Conservation (phyloP, 2,329 filamentous ascomycete species). For the Albophoma yamanashiensis region DNA sequence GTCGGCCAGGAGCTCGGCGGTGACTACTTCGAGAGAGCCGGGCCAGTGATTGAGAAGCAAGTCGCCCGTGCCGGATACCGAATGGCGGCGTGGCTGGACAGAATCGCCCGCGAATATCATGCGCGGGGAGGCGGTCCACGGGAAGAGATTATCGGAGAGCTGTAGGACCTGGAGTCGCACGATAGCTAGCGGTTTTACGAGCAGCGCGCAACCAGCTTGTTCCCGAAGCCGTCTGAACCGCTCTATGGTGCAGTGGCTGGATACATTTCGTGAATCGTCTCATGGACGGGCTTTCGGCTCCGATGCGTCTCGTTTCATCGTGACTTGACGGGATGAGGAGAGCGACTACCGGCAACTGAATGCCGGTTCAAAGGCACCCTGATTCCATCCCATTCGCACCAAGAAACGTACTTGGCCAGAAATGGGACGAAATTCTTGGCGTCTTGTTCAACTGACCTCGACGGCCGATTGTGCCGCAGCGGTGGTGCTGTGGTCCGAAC, state of each 20-base stretch:
- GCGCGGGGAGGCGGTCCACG: slow-evolving; percentile 12
- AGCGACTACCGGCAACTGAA: background rate
- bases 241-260: background rate
- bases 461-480: background rate
- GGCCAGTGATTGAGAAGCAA: slow-evolving; percentile 53
- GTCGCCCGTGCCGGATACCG: slow-evolving; percentile 60
- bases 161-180: slow-evolving; percentile 10
- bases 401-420: background rate
- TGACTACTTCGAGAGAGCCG: slow-evolving; percentile 52
- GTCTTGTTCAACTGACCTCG: background rate
- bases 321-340: background rate
- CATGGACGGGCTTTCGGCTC: background rate
- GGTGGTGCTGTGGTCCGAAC: background rate
- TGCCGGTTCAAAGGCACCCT: background rate
- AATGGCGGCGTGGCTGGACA: slow-evolving; percentile 56
- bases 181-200: background rate
- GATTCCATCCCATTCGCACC: background rate
- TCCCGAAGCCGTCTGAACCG: background rate
- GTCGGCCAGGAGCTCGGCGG: slow-evolving; percentile 48
- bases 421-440: background rate
- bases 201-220: background rate
- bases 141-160: slow-evolving; percentile 14
- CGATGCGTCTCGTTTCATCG: background rate
- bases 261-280: background rate
- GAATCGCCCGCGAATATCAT: slow-evolving; percentile 36